phyloP scores from a whole-genome alignment of 495 filamentous ascomycete species.

The Venustampulla echinocandica region DNA sequence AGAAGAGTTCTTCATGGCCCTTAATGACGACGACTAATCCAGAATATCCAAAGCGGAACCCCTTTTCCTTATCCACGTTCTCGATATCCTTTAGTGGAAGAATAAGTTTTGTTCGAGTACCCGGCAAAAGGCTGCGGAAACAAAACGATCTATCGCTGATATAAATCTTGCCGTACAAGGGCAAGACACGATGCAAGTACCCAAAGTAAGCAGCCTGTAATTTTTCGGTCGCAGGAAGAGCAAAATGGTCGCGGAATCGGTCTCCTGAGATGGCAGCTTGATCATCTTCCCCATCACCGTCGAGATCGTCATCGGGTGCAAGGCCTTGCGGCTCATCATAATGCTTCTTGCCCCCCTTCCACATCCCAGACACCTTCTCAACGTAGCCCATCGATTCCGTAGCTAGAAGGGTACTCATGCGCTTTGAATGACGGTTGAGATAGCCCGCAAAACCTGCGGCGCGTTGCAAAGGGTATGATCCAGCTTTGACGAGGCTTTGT shows the following conservation, averaged over 20 bases:
- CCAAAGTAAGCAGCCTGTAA: constrained; percentile 90
- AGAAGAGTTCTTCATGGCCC: constrained; percentile 94
- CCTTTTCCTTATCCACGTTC: constrained; percentile 91
- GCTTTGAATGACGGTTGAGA: constrained; percentile 60
- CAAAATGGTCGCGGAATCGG: constrained; percentile 84
- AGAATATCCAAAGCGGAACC: constrained; percentile 85
- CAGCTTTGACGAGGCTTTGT: constrained; percentile 64
- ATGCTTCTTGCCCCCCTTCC: constrained; percentile 83
- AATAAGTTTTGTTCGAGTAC: constrained; percentile 88
- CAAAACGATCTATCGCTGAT: constrained; percentile 85
- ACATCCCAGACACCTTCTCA: constrained; percentile 96
- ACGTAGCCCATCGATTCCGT: constrained; percentile 96
- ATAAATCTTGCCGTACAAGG: constrained; percentile 95
- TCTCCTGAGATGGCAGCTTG: constrained; percentile 54
- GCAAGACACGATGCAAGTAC: constrained; percentile 76
- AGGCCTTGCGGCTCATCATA: constrained; percentile 70
- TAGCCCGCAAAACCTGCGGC: constrained; percentile 80
- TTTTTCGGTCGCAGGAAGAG: constrained; percentile 71
- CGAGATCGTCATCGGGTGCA: constrained; percentile 47
- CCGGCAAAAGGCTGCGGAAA: constrained; percentile 84
- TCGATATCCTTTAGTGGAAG: constrained; percentile 87
- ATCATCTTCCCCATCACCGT: constrained; percentile 52
- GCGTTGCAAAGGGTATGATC: constrained; percentile 74
- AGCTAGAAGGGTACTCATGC: constrained; percentile 79
- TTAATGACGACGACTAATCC: constrained; percentile 86